Evolutionary conservation across 2,329 filamentous ascomycete species (phyloP), one percentile per base, ranked within the genome.

Genomic region (Cryphonectria radicalis): DNA sequence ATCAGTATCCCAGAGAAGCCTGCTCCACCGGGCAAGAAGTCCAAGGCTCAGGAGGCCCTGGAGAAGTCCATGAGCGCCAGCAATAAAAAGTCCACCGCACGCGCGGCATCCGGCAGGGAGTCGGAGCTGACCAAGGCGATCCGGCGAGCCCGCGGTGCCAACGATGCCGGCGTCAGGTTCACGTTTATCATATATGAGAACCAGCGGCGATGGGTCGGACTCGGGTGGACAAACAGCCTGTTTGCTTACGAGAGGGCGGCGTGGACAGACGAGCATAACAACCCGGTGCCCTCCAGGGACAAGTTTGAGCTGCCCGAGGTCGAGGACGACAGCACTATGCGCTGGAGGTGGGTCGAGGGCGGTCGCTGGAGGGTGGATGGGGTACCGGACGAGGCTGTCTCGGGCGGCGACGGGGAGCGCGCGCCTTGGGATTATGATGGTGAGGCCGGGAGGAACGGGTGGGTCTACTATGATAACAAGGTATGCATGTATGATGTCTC

Each of bases 391-490:
- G 87, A 81, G 66, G 83, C 82, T 7, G 80, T 79, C 28, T 72
- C 68, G 3, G 73, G 73, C 1, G 75, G 73, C 25, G 81, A 79
- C 78, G 81, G 75, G 77, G 84, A 78, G 68, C 80, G 82, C 75
- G 43, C 43, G n/a, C 19, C 42, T 7, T 83, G 79, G 79, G 88
- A 85, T 72, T 88, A 88, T 74, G 88, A 90, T 69, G 84, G 85
- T 2, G 84, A 88, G 0, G 87, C 90, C 35, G 91, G 88, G 4
- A 90, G 83, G 77, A 88, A 91, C 75, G 96, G 95, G 1, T 99
- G 96, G 96, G 93, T 97, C 53, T 99, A 96, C 81, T 99, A 98
- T 79, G 96, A 99, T 78, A 98, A 95, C 80, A 98, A 97, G 90
- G 93, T 94, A 83, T 28, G 28, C 2, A 28, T 28, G 28, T 28